Percentiles rank a stretch among this genome's conserved stretches.
phyloP scores from a whole-genome alignment of 2,329 filamentous ascomycete species.

The Alternaria sp. region DNA sequence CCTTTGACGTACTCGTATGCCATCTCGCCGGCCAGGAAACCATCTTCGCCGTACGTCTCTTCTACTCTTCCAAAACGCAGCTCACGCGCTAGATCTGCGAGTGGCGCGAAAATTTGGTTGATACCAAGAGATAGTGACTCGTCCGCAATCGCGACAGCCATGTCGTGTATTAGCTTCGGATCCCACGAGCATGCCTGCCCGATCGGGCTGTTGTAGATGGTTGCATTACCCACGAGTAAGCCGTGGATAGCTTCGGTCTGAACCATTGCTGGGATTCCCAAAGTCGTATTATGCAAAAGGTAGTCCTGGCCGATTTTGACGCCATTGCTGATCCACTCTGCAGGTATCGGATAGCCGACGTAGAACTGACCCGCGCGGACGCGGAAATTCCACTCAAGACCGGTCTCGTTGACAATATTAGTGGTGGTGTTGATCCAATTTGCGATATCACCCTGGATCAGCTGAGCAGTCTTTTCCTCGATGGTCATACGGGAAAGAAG shows the following conservation, averaged over 20 bases:
- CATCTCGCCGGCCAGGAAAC: conserved; percentile 72
- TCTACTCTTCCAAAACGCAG: conserved; percentile 76
- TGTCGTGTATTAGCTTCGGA: conserved; percentile 68
- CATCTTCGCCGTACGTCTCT: conserved; percentile 76
- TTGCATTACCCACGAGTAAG: conserved; percentile 74
- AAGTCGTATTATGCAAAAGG: conserved; percentile 69
- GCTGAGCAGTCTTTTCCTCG: conserved; percentile 75
- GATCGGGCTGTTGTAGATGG: conserved; percentile 81
- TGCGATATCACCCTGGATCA: conserved; percentile 69
- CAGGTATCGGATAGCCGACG: conserved; percentile 72
- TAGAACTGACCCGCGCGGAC: conserved; percentile 74
- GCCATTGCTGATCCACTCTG: conserved; percentile 69
- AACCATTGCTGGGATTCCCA: conserved; percentile 74
- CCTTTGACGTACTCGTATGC: conserved; percentile 68
- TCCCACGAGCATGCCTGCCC: conserved; percentile 77
- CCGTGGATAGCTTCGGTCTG: conserved; percentile 80
- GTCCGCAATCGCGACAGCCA: conserved; percentile 70
- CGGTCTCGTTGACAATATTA: conserved; percentile 72
- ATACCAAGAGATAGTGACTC: conserved; percentile 73
- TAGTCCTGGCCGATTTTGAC: conserved; percentile 74
- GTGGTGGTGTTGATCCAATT: conserved; percentile 77
- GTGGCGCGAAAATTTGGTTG: conserved; percentile 76
- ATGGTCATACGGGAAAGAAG: conserved; percentile 76
- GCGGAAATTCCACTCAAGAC: conserved; percentile 71
- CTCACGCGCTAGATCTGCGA: conserved; percentile 75